Conservation (phyloP, 306 rosid genomes). For the Boehmeria nivea region DNA sequence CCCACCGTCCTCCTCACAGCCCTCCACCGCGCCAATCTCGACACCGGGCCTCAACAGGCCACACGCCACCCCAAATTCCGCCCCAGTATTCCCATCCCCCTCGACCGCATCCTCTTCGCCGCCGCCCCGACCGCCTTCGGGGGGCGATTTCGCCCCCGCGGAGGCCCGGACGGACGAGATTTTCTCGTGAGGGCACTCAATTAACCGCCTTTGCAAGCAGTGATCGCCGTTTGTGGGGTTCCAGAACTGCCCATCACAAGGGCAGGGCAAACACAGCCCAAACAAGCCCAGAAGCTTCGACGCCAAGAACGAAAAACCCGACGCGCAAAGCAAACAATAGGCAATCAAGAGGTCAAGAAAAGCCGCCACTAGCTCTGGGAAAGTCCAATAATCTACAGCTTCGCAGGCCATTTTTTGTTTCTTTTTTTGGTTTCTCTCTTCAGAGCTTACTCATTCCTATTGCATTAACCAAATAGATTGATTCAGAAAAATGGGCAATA, state of each 20-base stretch:
- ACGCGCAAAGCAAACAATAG: conserved; percentile 32
- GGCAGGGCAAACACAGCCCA: conserved; percentile 39
- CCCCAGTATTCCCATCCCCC: conserved; percentile 18
- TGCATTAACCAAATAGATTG: no score
- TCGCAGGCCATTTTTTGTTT: conserved; percentile 34
- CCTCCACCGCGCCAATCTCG: conserved; percentile 7
- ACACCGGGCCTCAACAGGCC: conserved; percentile 7
- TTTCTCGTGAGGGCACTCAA: conserved; percentile 29
- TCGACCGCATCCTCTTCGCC: conserved; percentile 14
- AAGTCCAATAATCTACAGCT: conserved; percentile 32
- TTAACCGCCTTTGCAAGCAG: conserved; percentile 33
- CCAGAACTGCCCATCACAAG: conserved; percentile 40
- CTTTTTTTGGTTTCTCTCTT: no score
- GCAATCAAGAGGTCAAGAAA: conserved; percentile 47
- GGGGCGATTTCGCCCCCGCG: conserved; percentile 16
- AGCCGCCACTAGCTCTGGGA: conserved; percentile 41
- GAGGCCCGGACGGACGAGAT: conserved; percentile 23
- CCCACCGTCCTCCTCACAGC: conserved; percentile 14
- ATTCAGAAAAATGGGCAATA: no score
- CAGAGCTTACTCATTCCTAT: neutral
- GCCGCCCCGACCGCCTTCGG: no score
- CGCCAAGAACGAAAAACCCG: conserved; percentile 32
- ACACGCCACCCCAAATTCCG: conserved; percentile 23
- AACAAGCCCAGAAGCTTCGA: conserved; percentile 36
- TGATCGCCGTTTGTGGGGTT: conserved; percentile 16